Evolutionary conservation across 2,329 filamentous ascomycete species (phyloP), one percentile per base, ranked within the genome.

Genomic region (Microdochium paspali): DNA sequence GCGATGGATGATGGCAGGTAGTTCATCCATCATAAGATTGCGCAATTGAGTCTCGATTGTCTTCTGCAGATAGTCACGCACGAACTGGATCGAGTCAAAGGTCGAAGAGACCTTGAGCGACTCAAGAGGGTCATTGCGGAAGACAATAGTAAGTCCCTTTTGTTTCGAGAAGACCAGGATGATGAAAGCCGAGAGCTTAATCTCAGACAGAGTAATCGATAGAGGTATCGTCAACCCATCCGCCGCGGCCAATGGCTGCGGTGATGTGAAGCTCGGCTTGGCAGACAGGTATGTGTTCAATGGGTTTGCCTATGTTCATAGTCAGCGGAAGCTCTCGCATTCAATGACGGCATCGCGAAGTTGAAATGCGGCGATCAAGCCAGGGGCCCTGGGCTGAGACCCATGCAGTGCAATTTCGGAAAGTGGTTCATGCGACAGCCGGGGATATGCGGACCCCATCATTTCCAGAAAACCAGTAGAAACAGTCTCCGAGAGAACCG

Each of bases 51-150:
- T 86, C 68, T 98, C 93, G 58, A 98, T 98, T 51, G 91, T 95
- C 63, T 88, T 86, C 62, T 98, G 93, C 48, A 98, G 72, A 65
- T 97, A 97, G 66, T 98, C 90, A 56, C 93, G 85, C 52, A 98
- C 93, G 61, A 98, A 98, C 42, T 93, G 91, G 59, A 98, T 98
- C 12, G 91, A 95, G 70, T 98, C 93, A 66, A 98, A 98, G 42
- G 93, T 98, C 56, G 91, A 97, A 1, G 91, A 97, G 55, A 98
- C 93, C 71, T 96, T 97, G 60, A 98, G 82, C 4, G 91, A 96
- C 64, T 98, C 93, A 51, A 98, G 81, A 4, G 93, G 93, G 63
- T 98, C 93, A 77, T 98, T 97, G 58, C 93, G 85, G 65, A 98
- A 98, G 42, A 98, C 93, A 44, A 98, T 76, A 1, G 93, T 98